These are phyloP conservation scores for Turnera subulata DNA, from an alignment of 345 rosid genomes.

Conservation along the genomic window DNA sequence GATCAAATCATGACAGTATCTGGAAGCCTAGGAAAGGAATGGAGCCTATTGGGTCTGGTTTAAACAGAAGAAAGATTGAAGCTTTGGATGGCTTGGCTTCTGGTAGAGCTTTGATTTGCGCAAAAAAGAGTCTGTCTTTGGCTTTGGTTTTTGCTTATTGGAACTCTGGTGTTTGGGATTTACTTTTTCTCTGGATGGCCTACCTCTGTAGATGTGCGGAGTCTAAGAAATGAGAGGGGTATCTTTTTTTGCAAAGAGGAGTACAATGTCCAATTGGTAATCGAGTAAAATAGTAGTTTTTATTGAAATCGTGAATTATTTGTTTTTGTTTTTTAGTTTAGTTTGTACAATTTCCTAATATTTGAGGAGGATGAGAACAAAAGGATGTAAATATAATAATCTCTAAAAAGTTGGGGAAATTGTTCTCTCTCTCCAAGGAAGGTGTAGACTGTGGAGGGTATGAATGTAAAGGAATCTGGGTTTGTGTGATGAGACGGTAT, in stretches of 20 bases:
- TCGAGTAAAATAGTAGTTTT: constrained; percentile 11
- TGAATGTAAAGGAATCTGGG: constrained; percentile 25
- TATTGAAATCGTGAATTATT: constrained; percentile 8
- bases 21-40: constrained; percentile 18
- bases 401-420: background rate
- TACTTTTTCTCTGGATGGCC: constrained; percentile 19
- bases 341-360: constrained; percentile 4
- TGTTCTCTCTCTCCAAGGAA: background rate
- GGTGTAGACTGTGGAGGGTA: constrained; percentile 1
- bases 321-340: background rate
- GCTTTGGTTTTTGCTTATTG: constrained; percentile 5
- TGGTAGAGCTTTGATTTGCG: background rate
- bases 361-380: constrained; percentile 31
- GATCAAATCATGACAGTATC: constrained; percentile 56
- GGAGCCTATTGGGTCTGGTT: constrained; percentile 21
- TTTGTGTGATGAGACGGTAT: no score
- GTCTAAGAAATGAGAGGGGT: constrained; percentile 18
- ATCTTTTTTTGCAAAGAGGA: constrained; percentile 1
- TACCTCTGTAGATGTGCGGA: constrained; percentile 27
- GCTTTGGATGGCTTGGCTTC: background rate
- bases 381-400: constrained; percentile 10
- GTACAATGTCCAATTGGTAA: constrained; percentile 10
- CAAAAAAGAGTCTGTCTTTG: background rate
- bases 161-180: constrained; percentile 22
- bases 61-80: constrained; percentile 17